Base-by-base conservation (phyloP, 2,329 filamentous ascomycete genomes). In the Aspergillus ustus region DNA sequence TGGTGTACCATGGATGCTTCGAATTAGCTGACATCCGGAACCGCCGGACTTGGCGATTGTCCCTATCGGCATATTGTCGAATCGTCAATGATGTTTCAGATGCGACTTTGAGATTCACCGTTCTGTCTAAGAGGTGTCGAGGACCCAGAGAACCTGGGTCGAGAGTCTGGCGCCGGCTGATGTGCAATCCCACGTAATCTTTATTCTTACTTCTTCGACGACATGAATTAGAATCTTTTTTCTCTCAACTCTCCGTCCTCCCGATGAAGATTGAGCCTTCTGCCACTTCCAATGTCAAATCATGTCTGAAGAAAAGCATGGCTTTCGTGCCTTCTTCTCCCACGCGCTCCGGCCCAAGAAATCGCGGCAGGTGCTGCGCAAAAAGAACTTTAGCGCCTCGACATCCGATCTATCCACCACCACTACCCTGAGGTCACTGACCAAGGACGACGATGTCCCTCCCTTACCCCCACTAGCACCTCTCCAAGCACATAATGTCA, bases 351-450 rank as follows among this genome's bases (percentile, higher is more conserved):
- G 73, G 31, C 66, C 74, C 34, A 76, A 76, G 63, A 76, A 75
- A 66, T 76, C 74, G 43, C 74, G 74, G 37, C 73, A 75, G 62
- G 73, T 74, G 44, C 72, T 76, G 43, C 73, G 73, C 51, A 76
- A 75, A 62, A 67, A 75, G 61, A 67, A 63, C 60, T 64, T 55
- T 60, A 72, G 65, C 62, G 65, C 67, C 49, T 75, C 73, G 7
- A 71, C 69, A 20, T 66, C 71, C 46, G 70, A 72, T 61, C 67
- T 75, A 45, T 54, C 70, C 58, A 61, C 62, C 56, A 63, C 54
- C 51, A 54, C 54, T 58, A 71, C 54, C 29, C 22, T 57, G 40
- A 44, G 19, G 34, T 15, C 52, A 34, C 34, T 44, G 45, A 40
- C 59, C 53, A 58, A 58, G 17, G 31, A 67, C 62, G 57, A 70